These are phyloP conservation scores for Rhodotorula sp. DNA, from an alignment of 1,284 basidiomycete genomes.

Conservation along the genomic window DNA sequence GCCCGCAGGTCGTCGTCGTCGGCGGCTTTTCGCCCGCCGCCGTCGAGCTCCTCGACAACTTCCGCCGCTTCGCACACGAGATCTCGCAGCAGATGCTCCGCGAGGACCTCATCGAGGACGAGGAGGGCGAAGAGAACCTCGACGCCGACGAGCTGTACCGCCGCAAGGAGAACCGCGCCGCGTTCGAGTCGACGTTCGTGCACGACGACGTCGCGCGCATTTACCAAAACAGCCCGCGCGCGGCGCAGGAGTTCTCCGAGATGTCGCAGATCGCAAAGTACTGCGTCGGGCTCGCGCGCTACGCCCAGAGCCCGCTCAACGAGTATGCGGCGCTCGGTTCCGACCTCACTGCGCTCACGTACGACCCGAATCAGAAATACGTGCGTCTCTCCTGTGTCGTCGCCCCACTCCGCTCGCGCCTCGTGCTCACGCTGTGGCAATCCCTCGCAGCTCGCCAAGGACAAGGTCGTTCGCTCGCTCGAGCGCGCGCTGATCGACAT, in stretches of 20 bases:
- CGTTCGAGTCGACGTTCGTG: slow-evolving; percentile 67
- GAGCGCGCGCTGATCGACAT: slow-evolving; percentile 87
- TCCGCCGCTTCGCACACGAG: slow-evolving; percentile 64
- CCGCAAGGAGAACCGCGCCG: slow-evolving; percentile 20
- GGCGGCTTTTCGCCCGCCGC: slow-evolving; percentile 62
- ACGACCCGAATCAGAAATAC: slow-evolving; percentile 78
- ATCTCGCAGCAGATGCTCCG: slow-evolving; percentile 51
- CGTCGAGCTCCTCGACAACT: slow-evolving; percentile 43
- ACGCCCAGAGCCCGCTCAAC: slow-evolving; percentile 89
- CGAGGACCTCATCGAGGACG: slow-evolving; percentile 24
- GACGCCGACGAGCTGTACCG: slow-evolving; percentile 5
- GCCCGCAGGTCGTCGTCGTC: slow-evolving; percentile 85
- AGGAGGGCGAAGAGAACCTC: slow-evolving; percentile 35
- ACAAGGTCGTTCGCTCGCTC: slow-evolving; percentile 77
- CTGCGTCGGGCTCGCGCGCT: slow-evolving; percentile 90
- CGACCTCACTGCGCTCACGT: slow-evolving; percentile 76
- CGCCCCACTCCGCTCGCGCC: background rate
- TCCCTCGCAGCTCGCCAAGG: slow-evolving; percentile 67
- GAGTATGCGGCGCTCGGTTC: slow-evolving; percentile 82
- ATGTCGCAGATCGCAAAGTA: slow-evolving; percentile 81
- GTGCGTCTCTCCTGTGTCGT: slow-evolving; percentile 55
- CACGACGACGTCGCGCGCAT: slow-evolving; percentile 91
- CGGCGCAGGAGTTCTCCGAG: slow-evolving; percentile 79
- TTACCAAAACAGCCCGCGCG: slow-evolving; percentile 87
- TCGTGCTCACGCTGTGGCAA: background rate